Evolutionary conservation across 2,329 filamentous ascomycete genomes (phyloP), one percentile per base, ranked within the genome.

Genomic region (Paecilomyces sp.): DNA sequence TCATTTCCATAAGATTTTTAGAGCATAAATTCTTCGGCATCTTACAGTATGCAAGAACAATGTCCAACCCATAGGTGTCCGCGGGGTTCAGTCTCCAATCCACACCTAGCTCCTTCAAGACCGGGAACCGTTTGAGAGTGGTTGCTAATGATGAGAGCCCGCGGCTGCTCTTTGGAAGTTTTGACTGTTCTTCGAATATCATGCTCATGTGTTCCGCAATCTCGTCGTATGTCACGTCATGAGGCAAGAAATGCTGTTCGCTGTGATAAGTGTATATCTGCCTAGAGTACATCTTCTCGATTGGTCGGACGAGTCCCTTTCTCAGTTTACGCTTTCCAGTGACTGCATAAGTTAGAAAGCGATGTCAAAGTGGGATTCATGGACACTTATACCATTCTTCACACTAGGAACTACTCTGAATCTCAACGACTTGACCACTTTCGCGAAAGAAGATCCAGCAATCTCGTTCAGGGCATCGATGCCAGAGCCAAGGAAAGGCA

Each of bases 221-320:
- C 2, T 47, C 8, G n/a, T 22, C 36, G 18, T 47, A 47, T 1
- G 36, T 6, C 2, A 6, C 1, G 1, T 47, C 6, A 0, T 7
- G 2, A 47, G 36, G 15, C 36, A 18, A 2, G 1, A 1, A 18
- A 6, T 15, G 3, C 1, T 7, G 6, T 2, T 18, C 6, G 1
- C 0, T 6, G 15, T 47, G 0, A 8, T 6, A 1, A 47, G 1
- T 7, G 36, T 47, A 4, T 47, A 0, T 2, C 15, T 5, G 0
- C 36, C 36, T n/a, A 47, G 15, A 2, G n/a, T 47, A 41, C 2
- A 15, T 15, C 5, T 13, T 41, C 15, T n/a, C 15, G 1, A 41
- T 5, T n/a, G 36, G 36, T 1, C 2, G 12, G 1, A 41, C 12
- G 15, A 41, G 9, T 3, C 34, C 13, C 34, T 3, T 41, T 41